Base-by-base conservation (phyloP, 306 rosid genomes). In the Cucumis melo region DNA sequence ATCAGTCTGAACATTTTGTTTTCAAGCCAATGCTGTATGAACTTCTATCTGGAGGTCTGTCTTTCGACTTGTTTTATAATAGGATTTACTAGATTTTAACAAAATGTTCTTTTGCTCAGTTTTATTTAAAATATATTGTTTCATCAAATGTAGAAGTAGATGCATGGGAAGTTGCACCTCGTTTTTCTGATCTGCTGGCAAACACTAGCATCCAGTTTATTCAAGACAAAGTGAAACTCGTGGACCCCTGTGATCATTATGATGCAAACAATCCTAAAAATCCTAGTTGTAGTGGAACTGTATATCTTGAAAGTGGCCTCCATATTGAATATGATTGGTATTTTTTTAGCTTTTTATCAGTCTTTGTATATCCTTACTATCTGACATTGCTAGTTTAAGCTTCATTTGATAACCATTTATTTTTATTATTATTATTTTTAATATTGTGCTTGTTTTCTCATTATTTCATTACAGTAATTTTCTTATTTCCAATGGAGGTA, bases 91-190 rank as follows among this genome's bases (percentile, higher is more conserved):
- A 42, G 15, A 19, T 42, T 78, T 14, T 76, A 41, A 55, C 39
- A 61, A 80, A 16, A n/a, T 77, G 24, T 29, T 29, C 42, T 60
- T 79, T 62, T 65, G 82, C 19, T 84, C 34, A 61, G n/a, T 23
- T 10, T 5, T 39, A 55, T 16, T 57, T 7, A 48, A 60, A 58
- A 64, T 23, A 10, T n/a, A 10, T 17, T 5, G 48, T 77, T 42
- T 74, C 72, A 57, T 84, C 80, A 46, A 34, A 51, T 82, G 59
- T 86, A 92, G 98, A 93, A 83, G 98, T 93, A 60, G 98, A 93
- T 41, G 91, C 86, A 82, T 93, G 98, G 98, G 97, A 93, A 85
- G 91, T 93, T 82, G 97, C 98, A 78, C 98, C 98, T 67, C 92
- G 91, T 68, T 93, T 93, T 87, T 86, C 84, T 0, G 97, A 93